Conservation (phyloP, 805 yeast species). For the Metschnikowia similis region DNA sequence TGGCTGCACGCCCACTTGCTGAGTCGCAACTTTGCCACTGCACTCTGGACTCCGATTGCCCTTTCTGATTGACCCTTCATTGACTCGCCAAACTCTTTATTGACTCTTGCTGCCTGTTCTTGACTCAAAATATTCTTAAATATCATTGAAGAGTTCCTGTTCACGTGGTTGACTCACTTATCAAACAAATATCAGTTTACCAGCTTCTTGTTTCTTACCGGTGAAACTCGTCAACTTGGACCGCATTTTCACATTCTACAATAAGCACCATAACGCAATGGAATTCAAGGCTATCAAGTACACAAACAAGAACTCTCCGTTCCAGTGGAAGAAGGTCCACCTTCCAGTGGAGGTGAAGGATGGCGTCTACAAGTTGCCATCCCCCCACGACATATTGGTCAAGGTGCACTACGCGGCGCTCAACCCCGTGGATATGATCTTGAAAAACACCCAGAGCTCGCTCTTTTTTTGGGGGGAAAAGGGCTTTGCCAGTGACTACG, state of each 20-base stretch:
- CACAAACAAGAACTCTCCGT: constrained; percentile 12
- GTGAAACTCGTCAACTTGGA: too few species aligned
- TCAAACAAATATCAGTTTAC: too few species aligned
- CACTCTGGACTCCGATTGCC: too few species aligned
- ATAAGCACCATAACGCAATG: neutral
- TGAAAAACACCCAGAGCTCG: constrained; percentile 17
- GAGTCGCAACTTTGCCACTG: too few species aligned
- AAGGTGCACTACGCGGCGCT: constrained; percentile 31
- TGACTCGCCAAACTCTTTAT: too few species aligned
- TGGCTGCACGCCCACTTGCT: too few species aligned
- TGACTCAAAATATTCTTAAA: too few species aligned
- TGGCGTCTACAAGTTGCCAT: constrained; percentile 11
- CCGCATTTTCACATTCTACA: neutral
- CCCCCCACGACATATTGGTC: constrained; percentile 21
- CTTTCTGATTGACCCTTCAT: too few species aligned
- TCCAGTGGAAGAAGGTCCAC: constrained; percentile 10
- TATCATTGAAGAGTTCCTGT: too few species aligned
- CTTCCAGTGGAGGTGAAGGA: constrained; percentile 10
- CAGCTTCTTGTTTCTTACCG: too few species aligned
- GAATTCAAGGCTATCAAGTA: constrained; percentile 22
- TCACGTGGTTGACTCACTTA: too few species aligned
- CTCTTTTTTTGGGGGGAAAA: constrained; percentile 13
- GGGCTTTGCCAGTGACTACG: constrained; percentile 31
- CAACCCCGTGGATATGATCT: constrained; percentile 30
- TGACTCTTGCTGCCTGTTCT: too few species aligned